Evolutionary conservation across 169 alveolate genomes (phyloP).

Genomic region (Cryptosporidium tyzzeri): DNA sequence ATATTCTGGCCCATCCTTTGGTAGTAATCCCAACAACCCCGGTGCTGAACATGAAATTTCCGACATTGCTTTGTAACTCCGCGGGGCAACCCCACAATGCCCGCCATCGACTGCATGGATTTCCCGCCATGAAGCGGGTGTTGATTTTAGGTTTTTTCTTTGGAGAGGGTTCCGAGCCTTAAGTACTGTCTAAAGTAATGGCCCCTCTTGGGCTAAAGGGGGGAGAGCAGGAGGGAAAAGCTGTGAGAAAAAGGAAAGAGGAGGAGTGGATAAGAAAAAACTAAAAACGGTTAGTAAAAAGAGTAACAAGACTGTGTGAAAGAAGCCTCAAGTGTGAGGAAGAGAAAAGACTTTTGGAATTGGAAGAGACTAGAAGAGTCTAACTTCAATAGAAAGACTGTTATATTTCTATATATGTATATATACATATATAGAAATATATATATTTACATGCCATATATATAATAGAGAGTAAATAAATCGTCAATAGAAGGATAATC

Average conservation of each 20-base stretch:
- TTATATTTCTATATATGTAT: not conserved
- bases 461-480: too few relatives aligned
- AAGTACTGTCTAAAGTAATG: conserved; percentile 33
- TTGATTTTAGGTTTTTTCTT: not conserved
- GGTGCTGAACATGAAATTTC: conserved; percentile 18
- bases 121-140: not conserved
- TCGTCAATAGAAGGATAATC: not conserved
- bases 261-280: conserved; percentile 6
- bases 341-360: not conserved
- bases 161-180: conserved; percentile 39
- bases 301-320: not conserved
- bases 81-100: conserved; percentile 2
- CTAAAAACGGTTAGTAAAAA: not conserved
- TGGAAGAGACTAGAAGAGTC: not conserved
- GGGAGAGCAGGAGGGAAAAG: conserved; percentile 26
- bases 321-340: not conserved
- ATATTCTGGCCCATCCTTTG: not conserved
- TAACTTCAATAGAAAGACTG: not conserved
- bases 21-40: not conserved
- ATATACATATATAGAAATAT: not conserved
- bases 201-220: not conserved
- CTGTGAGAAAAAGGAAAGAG: not conserved
- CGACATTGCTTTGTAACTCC: conserved; percentile 6
- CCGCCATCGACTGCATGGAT: not conserved
- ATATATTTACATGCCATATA: too few relatives aligned